Evolutionary conservation across 805 yeast species (phyloP), one percentile per base, ranked within the genome.

Genomic region (Metschnikowia gruessii): DNA sequence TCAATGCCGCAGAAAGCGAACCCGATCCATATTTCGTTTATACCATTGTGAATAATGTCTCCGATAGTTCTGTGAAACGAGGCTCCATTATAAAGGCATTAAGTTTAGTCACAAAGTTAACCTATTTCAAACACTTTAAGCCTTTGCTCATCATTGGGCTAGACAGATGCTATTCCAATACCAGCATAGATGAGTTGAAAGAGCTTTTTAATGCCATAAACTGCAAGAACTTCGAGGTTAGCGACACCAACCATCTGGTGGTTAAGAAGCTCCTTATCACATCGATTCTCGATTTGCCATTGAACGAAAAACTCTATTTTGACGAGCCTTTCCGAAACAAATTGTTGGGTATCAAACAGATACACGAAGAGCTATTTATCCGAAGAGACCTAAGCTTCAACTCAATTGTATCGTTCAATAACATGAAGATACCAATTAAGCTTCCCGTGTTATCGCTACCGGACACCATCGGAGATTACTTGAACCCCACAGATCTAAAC

Each of bases 61-160:
- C 72, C 42, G 69, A 68, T 47, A 72, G 71, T 33, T 45, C 57
- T 7, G 74, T 74, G 43, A 70, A 70, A 43, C 69, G 91, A 55
- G 90, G 90, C 1, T 77, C 82, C 2, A 65, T 67, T 15, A 81
- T 85, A 46, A 79, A 77, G 56, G 69, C 87, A 2, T 66, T 85
- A 46, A 78, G 85, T 5, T 63, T 85, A 9, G 75, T 83, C 1
- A 81, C 89, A 2, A 66, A 71, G 12, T 63, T 79, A 42, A 62
- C 73, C 30, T 79, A 70, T 57, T 80, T 81, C 60, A 75, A 75
- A 47, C 73, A 76, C 32, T 81, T 82, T 64, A 79, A 77, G 56
- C 88, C 87, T 7, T 55, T 83, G 43, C 58, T 84, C 34, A 61
- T 79, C 38, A 71, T 80, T 30, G 71, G 82, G 4, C 66, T 83